phyloP scores from a whole-genome alignment of 2,329 filamentous ascomycete species.

The Lasiodiplodia hormozganensis region DNA sequence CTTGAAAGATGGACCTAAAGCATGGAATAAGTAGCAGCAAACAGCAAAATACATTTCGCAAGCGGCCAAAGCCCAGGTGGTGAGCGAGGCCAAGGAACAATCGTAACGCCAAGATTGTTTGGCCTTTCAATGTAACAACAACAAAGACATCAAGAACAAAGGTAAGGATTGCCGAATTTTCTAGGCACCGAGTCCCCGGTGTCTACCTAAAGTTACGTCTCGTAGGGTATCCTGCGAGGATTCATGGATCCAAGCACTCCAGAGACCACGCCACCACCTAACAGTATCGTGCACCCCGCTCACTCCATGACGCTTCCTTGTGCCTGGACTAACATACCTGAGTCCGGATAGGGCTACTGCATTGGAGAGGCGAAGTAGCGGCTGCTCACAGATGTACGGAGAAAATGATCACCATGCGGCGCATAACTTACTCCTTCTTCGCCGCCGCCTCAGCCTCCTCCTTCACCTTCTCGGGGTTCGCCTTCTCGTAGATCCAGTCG shows the following conservation, averaged over 20 bases:
- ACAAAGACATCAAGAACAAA: conserved; percentile 21
- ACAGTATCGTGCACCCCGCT: not conserved
- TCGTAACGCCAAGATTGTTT: conserved; percentile 14
- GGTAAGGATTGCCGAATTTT: not conserved
- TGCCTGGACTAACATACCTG: not conserved
- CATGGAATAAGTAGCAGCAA: not conserved
- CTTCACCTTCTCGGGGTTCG: conserved; percentile 65
- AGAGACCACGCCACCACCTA: not conserved
- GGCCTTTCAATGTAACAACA: conserved; percentile 24
- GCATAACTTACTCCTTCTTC: conserved; percentile 13
- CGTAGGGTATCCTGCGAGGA: conserved; percentile 12
- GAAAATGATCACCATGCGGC: not conserved
- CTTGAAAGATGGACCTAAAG: not conserved
- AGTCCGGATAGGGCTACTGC: not conserved
- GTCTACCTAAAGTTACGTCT: not conserved
- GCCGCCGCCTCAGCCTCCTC: conserved; percentile 18
- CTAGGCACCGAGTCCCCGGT: not conserved
- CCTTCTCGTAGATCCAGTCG: conserved; percentile 94
- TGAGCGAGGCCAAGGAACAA: conserved; percentile 22
- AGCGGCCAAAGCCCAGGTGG: not conserved
- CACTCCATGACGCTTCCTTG: not conserved
- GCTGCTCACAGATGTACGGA: not conserved
- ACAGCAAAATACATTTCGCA: not conserved
- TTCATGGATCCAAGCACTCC: not conserved
- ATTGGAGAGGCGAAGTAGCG: not conserved